A percentile compares a stretch with the other conserved stretches of the same genome.
phyloP scores from a whole-genome alignment of 805 yeast genomes.

The Priceomyces medius region DNA sequence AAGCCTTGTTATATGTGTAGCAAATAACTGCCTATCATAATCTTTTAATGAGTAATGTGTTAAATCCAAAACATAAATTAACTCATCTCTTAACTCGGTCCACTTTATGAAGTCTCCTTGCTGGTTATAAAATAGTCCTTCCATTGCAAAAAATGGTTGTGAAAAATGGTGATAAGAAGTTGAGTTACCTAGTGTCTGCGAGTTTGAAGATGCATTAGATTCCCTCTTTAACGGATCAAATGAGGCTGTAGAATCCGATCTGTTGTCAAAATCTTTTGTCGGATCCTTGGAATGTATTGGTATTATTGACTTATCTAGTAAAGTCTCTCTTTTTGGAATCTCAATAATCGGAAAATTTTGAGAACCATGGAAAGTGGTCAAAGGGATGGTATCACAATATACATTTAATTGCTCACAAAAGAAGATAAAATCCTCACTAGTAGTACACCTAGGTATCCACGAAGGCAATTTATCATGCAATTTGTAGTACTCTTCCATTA shows the following conservation, averaged over 20 bases:
- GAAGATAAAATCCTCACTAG: conserved; percentile 54
- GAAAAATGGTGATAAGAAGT: conserved; percentile 41
- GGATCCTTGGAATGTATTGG: conserved; percentile 6
- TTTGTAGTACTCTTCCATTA: conserved; percentile 22
- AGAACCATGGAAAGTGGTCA: conserved; percentile 29
- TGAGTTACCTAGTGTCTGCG: conserved; percentile 22
- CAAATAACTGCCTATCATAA: conserved; percentile 50
- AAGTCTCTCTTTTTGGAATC: conserved; percentile 24
- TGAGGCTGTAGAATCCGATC: conserved; percentile 13
- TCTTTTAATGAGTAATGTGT: conserved; percentile 52
- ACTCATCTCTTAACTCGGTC: conserved; percentile 52
- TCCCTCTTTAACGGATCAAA: conserved; percentile 37
- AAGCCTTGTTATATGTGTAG: conserved; percentile 51
- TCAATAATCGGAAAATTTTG: conserved; percentile 22
- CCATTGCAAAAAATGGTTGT: conserved; percentile 40
- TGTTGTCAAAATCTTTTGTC: conserved; percentile 8
- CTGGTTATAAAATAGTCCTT: conserved; percentile 54
- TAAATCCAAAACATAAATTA: conserved; percentile 47
- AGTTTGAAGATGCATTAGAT: conserved; percentile 34
- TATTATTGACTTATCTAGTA: conserved; percentile 18
- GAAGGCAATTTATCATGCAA: conserved; percentile 20
- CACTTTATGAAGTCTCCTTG: conserved; percentile 60
- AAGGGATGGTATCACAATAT: conserved; percentile 59
- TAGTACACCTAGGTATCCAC: conserved; percentile 65
- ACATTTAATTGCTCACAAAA: conserved; percentile 61